Percentiles rank a stretch among this genome's conserved stretches.
These are phyloP conservation scores for Pythium volutum DNA, from an alignment of 352 stramenopile species.

Conservation along the genomic window DNA sequence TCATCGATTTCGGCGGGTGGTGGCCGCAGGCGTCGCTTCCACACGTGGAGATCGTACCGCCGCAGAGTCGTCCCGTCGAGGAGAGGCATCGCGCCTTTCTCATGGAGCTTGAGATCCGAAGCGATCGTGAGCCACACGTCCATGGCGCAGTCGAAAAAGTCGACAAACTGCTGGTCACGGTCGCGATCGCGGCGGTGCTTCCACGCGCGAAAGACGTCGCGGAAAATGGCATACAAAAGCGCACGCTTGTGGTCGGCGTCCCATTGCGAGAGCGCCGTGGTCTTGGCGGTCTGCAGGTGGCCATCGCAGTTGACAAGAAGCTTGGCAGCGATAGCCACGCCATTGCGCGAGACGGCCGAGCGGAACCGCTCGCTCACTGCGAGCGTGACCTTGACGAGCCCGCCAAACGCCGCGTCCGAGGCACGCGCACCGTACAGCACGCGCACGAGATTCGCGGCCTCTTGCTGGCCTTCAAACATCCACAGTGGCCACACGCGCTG, in stretches of 20 bases:
- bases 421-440: slow-evolving; percentile 60
- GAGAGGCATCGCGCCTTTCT: not conserved
- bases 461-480: slow-evolving; percentile 69
- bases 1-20: slow-evolving; percentile 47
- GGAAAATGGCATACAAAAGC: slow-evolving; percentile 46
- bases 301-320: slow-evolving; percentile 35
- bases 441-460: slow-evolving; percentile 54
- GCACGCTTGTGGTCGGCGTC: slow-evolving; percentile 42
- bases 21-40: slow-evolving; percentile 55
- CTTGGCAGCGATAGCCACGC: slow-evolving; percentile 39
- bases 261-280: slow-evolving; percentile 32
- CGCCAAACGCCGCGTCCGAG: slow-evolving; percentile 58
- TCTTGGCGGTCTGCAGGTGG: slow-evolving; percentile 31
- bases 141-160: slow-evolving; percentile 67
- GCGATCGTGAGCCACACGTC: slow-evolving; percentile 57
- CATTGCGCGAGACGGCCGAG: slow-evolving; percentile 33
- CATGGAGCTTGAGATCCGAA: slow-evolving; percentile 43
- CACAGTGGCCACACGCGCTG: slow-evolving; percentile 66
- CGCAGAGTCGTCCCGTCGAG: slow-evolving; percentile 53
- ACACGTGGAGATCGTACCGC: slow-evolving; percentile 63
- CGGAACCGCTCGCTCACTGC: slow-evolving; percentile 48
- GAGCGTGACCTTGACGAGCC: slow-evolving; percentile 57
- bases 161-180: slow-evolving; percentile 33
- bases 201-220: slow-evolving; percentile 41
- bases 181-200: slow-evolving; percentile 24